Conservation (phyloP, 805 yeast genomes). For the Sungouiella blattae region DNA sequence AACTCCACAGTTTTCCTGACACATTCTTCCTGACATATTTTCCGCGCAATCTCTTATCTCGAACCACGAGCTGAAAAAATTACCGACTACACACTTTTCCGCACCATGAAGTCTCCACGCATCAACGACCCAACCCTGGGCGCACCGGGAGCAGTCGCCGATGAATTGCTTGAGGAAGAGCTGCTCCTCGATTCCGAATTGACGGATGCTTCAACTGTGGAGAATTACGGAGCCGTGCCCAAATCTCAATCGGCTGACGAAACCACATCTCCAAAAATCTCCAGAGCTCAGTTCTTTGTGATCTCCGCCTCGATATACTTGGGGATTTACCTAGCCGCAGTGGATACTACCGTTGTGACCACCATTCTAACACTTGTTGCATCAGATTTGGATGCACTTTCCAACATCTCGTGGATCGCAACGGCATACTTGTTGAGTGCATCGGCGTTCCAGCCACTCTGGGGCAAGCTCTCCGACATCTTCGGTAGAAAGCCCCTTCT, state of each 20-base stretch:
- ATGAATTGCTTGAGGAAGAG: neutral
- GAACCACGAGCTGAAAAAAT: no score
- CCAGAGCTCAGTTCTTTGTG: neutral
- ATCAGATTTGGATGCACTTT: neutral
- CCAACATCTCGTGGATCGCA: constrained; percentile 1
- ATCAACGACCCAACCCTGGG: neutral
- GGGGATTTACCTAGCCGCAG: constrained; percentile 1
- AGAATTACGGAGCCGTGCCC: neutral
- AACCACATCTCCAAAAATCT: neutral
- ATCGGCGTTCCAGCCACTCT: constrained; percentile 1
- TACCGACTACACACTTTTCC: no score
- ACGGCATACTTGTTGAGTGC: constrained; percentile 1
- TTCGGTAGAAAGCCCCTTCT: neutral
- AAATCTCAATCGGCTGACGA: constrained; percentile 3
- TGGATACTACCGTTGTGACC: constrained; percentile 1
- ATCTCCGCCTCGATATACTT: neutral
- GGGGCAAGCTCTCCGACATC: constrained; percentile 1
- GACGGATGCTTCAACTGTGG: neutral
- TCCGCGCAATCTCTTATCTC: no score
- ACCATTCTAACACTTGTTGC: neutral
- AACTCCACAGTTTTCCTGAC: no score
- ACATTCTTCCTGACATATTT: no score
- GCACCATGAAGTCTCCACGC: no score
- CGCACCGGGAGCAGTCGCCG: neutral
- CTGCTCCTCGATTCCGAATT: neutral